Evolutionary conservation across 83 land plant genomes (phyloP).

Genomic region (Picea mariana): DNA sequence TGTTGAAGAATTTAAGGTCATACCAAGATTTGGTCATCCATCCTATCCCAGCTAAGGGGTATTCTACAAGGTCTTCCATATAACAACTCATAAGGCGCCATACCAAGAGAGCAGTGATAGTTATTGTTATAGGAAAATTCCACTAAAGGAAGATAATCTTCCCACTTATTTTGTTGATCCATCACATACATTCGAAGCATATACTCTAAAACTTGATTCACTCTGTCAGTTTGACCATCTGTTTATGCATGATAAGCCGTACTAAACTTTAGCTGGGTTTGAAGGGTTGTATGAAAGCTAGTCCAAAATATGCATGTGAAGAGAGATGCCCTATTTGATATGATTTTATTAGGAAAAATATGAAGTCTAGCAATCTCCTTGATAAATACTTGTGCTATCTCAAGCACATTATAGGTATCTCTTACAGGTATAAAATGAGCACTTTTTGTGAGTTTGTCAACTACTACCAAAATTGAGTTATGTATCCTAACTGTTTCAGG

Average conservation of each 20-base stretch:
- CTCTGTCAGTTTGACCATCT: neutral
- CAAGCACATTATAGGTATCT: too few relatives aligned
- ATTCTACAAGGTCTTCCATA: neutral
- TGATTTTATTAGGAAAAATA: too few relatives aligned
- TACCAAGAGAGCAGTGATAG: neutral
- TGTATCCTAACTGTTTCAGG: too few relatives aligned
- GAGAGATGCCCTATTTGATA: too few relatives aligned
- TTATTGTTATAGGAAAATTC: neutral
- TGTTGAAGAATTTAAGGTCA: neutral
- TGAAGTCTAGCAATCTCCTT: too few relatives aligned
- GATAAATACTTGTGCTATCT: too few relatives aligned
- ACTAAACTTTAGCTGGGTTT: neutral
- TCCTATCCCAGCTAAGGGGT: neutral
- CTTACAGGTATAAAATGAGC: too few relatives aligned
- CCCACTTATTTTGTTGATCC: neutral
- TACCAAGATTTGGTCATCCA: neutral
- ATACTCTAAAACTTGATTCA: neutral
- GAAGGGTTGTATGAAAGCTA: neutral
- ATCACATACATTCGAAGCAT: too few relatives aligned
- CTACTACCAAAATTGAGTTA: too few relatives aligned
- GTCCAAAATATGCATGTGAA: too few relatives aligned
- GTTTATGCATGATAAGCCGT: neutral
- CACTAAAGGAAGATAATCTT: neutral
- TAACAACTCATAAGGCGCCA: neutral
- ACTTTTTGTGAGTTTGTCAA: too few relatives aligned